Percentiles rank a stretch among this genome's conserved stretches.
Evolutionary conservation across 768 basidiomycete genomes (phyloP).

Genomic region (Ramaria sp.): DNA sequence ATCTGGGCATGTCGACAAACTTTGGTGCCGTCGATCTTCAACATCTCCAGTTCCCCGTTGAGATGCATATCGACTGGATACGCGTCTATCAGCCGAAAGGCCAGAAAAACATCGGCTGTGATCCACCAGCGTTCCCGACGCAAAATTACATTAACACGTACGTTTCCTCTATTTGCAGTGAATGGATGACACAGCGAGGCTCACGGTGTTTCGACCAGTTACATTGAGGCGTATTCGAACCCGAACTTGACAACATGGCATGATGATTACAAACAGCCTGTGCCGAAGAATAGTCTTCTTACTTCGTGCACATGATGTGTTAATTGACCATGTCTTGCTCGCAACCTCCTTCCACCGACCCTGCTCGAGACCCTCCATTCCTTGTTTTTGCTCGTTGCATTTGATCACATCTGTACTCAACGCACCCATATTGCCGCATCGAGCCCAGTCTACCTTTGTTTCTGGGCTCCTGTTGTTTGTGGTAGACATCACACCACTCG

Average conservation of each 20-base stretch:
- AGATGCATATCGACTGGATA: conserved; percentile 77
- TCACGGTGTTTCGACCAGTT: conserved; percentile 21
- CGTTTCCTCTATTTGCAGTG: conserved; percentile 14
- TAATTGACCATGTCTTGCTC: background rate
- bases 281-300: conserved; percentile 57
- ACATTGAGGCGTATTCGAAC: conserved; percentile 68
- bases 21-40: conserved; percentile 68
- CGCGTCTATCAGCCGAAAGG: conserved; percentile 78
- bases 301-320: conserved; percentile 32
- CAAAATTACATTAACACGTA: conserved; percentile 67
- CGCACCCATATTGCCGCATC: background rate
- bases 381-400: background rate
- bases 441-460: background rate
- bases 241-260: conserved; percentile 60
- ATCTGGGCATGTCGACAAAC: conserved; percentile 76
- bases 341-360: background rate
- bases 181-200: background rate
- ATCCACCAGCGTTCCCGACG: conserved; percentile 72
- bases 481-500: background rate
- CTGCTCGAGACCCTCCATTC: background rate
- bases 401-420: conserved; percentile 4
- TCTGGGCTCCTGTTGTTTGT: background rate
- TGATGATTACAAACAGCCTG: conserved; percentile 47
- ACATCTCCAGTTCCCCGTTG: conserved; percentile 59
- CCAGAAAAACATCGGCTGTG: conserved; percentile 72